Conservation (phyloP, 371 early-diverging fungal species). For the Mucor racemosus region DNA sequence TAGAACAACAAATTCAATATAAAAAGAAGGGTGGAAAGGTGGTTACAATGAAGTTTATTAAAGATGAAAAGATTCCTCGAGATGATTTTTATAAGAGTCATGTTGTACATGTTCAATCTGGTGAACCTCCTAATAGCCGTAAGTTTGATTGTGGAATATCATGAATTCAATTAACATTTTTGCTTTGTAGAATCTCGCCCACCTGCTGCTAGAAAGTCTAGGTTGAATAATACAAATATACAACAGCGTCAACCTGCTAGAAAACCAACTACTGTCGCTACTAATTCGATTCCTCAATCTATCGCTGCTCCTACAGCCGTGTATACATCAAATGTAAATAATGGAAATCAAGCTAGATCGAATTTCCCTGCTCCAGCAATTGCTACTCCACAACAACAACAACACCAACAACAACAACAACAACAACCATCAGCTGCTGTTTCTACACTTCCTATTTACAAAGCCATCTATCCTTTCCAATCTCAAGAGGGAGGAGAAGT, state of each 20-base stretch:
- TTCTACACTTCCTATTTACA: conserved; percentile 64
- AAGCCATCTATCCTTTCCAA: conserved; percentile 77
- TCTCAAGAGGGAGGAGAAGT: conserved; percentile 71
- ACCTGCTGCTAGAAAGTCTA: conserved; percentile 64
- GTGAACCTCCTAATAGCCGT: conserved; percentile 72
- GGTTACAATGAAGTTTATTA: conserved; percentile 76
- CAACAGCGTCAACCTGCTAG: conserved; percentile 52
- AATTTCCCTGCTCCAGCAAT: conserved; percentile 11
- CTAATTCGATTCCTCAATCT: conserved; percentile 15
- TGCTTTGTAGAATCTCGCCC: conserved; percentile 54
- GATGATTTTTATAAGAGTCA: conserved; percentile 79
- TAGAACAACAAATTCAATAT: conserved; percentile 66
- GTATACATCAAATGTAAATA: background rate
- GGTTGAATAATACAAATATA: background rate
- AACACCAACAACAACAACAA: too few relatives aligned
- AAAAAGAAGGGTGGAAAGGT: conserved; percentile 78
- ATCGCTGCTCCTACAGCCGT: conserved; percentile 14
- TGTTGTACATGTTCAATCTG: conserved; percentile 71
- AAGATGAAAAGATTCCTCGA: conserved; percentile 66
- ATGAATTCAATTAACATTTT: background rate
- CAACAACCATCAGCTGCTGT: conserved; percentile 41
- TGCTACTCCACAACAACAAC: conserved; percentile 55
- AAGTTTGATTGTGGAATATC: conserved; percentile 4
- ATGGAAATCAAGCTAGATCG: background rate
- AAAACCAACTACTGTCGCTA: conserved; percentile 31